Evolutionary conservation across 257 asterid species (phyloP), one percentile per base, ranked within the genome.

Genomic region (Fraxinus cuspidata): DNA sequence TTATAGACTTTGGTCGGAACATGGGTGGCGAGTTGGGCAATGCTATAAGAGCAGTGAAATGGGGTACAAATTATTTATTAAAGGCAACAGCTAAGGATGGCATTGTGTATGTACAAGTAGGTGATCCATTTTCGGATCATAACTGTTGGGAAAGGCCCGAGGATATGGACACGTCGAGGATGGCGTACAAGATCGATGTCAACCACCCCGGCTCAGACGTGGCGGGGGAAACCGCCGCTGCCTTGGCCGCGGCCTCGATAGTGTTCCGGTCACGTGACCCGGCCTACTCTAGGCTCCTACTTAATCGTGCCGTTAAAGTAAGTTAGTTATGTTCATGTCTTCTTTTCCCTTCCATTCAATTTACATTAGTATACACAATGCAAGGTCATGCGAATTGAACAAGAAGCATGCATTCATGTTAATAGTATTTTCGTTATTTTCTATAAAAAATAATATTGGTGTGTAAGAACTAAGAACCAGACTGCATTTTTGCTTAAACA

Each of bases 81-180:
- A 94, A 94, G 75, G 91, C 98, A 3, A 90, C 96, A 3, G 96
- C 96, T 0, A 88, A 71, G 60, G 89, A 89, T 70, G 94, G 96
- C 42, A 83, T 94, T 71, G 71, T 94, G 8, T 94, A 88, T 31
- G 98, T 89, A 0, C 96, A 94, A 82, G 98, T 94, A 0, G 98
- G 97, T 0, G 97, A 94, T 38, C 87, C 94, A 7, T 81, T 85
- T 25, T 92, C 98, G 16, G 98, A 93, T 87, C 98, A 93, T 81
- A 88, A 79, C 79, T 92, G 98, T 38, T 93, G 98, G 97, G 95
- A 93, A 29, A 89, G 97, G 82, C 98, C 98, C 0, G 98, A 93
- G 60, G 98, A 93, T 19, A 93, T 93, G 98, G 95, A 92, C 71
- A 93, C 98, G 0, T 58, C 76, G 71, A 76, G 98, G 73, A 89